Evolutionary conservation across 2,329 filamentous ascomycete species (phyloP), one percentile per base, ranked within the genome.

Genomic region (Daldinia sp.): DNA sequence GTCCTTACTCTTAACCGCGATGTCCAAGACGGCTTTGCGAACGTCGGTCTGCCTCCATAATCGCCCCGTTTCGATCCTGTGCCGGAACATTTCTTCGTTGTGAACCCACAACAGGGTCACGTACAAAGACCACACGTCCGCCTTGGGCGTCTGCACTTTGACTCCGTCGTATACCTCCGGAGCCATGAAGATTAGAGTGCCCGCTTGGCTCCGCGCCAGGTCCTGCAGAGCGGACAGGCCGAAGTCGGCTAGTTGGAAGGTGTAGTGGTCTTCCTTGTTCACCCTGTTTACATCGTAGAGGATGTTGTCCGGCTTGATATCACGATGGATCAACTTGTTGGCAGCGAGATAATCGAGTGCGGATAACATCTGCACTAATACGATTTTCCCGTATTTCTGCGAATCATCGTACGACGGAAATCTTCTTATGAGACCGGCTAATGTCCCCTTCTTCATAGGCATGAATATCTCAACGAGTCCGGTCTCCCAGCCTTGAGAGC

Each of bases 251-350:
- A 69, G 35, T n/a, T 50, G 12, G 20, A 69, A 69, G 5, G 12
- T 4, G n/a, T 26, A 10, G 23, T 5, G 30, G 6, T 18, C 56
- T 53, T 18, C n/a, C 13, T 23, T 23, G 2, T 50, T n/a, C 7
- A 33, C 46, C 2, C 33, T 2, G 12, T 54, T 37, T 5, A 37
- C 18, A 1, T 67, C 42, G 56, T 60, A 70, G 0, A 72, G 65
- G 20, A 72, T 68, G n/a, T 72, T 72, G 6, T 66, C 67, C 26
- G 67, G 67, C 33, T 72, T 72, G 7, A 72, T 10, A 6, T 72
- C 70, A 1, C 70, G 70, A 54, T 72, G 70, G 51, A 70, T 57
- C 12, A 72, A 1, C 12, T 42, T 48, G 1, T 42, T 0, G 9
- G 2, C 9, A 1, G 35, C 59, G 4, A 72, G 58, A 35, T 64